Conservation (phyloP, 306 rosid genomes). For the Glycine tomentella region DNA sequence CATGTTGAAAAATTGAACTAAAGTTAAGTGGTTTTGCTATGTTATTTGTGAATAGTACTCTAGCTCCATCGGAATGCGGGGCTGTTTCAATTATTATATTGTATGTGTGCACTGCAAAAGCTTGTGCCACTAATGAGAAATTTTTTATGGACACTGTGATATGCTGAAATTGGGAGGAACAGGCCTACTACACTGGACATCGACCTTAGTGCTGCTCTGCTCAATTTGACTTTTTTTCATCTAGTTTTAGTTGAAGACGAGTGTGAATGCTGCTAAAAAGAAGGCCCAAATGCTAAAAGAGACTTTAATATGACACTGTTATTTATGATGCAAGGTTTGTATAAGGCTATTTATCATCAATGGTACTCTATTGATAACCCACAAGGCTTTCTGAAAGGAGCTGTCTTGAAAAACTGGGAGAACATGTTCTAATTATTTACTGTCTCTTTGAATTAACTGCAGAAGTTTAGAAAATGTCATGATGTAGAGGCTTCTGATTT, state of each 20-base stretch:
- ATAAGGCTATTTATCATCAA: neutral
- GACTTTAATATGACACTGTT: neutral
- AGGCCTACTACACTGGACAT: neutral
- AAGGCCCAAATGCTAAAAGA: neutral
- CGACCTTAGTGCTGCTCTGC: conserved; percentile 11
- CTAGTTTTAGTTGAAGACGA: neutral
- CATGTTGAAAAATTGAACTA: conserved; percentile 44
- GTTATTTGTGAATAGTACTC: conserved; percentile 6
- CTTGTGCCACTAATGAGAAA: neutral
- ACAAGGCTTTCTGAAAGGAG: too few species aligned
- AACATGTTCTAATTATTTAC: too few species aligned
- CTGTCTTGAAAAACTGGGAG: neutral
- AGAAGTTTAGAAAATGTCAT: neutral
- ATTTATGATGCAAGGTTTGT: neutral
- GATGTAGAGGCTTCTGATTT: neutral
- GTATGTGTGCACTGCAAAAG: neutral
- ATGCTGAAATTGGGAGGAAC: conserved; percentile 14
- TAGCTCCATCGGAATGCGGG: conserved; percentile 45
- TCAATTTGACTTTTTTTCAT: neutral
- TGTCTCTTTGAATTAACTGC: too few species aligned
- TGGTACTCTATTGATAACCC: neutral
- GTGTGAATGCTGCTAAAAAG: neutral
- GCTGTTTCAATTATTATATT: conserved; percentile 16
- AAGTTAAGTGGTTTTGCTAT: conserved; percentile 31
- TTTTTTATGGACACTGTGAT: neutral